These are phyloP conservation scores for Cryptococcus deneoformans DNA, from an alignment of 1,284 basidiomycete genomes.

Conservation along the genomic window DNA sequence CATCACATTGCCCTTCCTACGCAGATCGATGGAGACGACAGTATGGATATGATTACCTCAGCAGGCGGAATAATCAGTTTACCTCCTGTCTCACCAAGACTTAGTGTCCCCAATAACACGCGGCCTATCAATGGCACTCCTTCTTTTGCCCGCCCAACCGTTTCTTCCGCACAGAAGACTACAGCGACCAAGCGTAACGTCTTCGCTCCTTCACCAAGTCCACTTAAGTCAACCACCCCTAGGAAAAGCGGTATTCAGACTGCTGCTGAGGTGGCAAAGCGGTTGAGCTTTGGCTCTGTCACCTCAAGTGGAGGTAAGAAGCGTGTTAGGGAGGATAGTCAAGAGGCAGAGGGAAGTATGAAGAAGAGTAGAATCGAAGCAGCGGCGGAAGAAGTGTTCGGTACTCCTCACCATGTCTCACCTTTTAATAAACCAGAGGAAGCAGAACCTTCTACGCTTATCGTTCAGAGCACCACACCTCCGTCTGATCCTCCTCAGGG, in stretches of 20 bases:
- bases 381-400: slow-evolving; percentile 15
- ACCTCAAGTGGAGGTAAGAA: slow-evolving; percentile 22
- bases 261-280: slow-evolving; percentile 38
- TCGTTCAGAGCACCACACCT: not conserved
- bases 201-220: slow-evolving; percentile 39
- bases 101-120: slow-evolving; percentile 13
- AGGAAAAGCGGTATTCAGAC: slow-evolving; percentile 26
- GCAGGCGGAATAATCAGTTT: slow-evolving; percentile 30
- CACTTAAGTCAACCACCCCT: slow-evolving; percentile 23
- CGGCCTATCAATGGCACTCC: slow-evolving; percentile 24
- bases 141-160: slow-evolving; percentile 41
- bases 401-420: slow-evolving; percentile 2
- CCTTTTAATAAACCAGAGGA: not conserved
- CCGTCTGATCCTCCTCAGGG: not conserved
- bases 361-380: slow-evolving; percentile 5
- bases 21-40: slow-evolving; percentile 6
- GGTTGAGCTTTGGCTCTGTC: slow-evolving; percentile 31
- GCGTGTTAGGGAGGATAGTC: slow-evolving; percentile 13
- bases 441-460: not conserved
- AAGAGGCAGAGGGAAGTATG: slow-evolving; percentile 8
- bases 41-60: slow-evolving; percentile 42
- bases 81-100: slow-evolving; percentile 17
- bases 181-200: slow-evolving; percentile 35
- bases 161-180: slow-evolving; percentile 25
- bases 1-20: slow-evolving; percentile 5